Percentiles rank a stretch among this genome's conserved stretches.
Evolutionary conservation across 495 filamentous ascomycete species (phyloP).

Genomic region (Lineolata rhizophorae): DNA sequence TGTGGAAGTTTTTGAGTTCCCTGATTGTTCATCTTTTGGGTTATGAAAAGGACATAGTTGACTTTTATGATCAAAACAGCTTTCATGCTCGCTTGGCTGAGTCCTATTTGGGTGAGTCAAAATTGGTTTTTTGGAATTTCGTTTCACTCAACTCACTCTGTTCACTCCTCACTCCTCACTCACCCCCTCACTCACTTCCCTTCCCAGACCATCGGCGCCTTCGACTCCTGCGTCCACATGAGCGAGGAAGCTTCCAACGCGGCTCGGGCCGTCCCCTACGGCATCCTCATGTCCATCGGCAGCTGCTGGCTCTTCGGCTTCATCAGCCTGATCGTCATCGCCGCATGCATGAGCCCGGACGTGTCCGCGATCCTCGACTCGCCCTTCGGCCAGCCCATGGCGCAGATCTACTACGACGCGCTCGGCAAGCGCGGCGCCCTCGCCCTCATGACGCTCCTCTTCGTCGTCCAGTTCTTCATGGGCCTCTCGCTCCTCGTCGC

Average conservation of each 20-base stretch:
- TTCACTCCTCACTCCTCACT: too few species aligned
- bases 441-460: constrained; percentile 33
- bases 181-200: too few species aligned
- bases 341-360: constrained; percentile 25
- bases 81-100: constrained; percentile 43
- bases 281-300: constrained; percentile 33
- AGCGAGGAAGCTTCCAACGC: constrained; percentile 43
- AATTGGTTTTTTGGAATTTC: not conserved
- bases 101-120: constrained; percentile 43
- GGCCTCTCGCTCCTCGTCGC: constrained; percentile 31
- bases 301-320: constrained; percentile 30
- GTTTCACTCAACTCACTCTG: too few species aligned
- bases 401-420: constrained; percentile 33
- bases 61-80: constrained; percentile 16
- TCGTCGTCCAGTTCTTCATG: constrained; percentile 32
- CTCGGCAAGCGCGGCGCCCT: constrained; percentile 29
- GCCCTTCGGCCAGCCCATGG: constrained; percentile 30
- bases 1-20: too few species aligned
- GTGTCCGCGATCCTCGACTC: constrained; percentile 19
- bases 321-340: constrained; percentile 28
- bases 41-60: not conserved
- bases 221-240: constrained; percentile 31
- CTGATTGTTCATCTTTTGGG: too few species aligned
- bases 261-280: constrained; percentile 35
- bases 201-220: too few species aligned